Conservation (phyloP, 2,329 filamentous ascomycete species). For the Verruconis gallopava region DNA sequence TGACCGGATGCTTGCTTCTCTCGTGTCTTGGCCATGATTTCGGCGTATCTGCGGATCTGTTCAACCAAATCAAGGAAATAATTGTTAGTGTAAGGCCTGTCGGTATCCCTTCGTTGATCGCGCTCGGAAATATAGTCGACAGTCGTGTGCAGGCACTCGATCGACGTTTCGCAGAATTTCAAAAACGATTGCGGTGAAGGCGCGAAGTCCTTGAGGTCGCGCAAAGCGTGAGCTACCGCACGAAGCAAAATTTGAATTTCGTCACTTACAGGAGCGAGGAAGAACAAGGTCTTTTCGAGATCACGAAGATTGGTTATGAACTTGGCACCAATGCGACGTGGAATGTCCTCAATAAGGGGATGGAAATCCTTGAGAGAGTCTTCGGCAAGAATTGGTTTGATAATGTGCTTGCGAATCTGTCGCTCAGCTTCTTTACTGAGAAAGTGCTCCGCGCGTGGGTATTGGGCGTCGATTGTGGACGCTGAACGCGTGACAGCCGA, state of each 20-base stretch:
- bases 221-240: constrained; percentile 52
- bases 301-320: constrained; percentile 86
- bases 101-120: constrained; percentile 71
- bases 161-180: constrained; percentile 79
- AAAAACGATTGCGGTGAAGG: constrained; percentile 62
- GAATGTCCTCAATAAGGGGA: constrained; percentile 64
- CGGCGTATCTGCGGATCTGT: constrained; percentile 82
- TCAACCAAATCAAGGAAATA: constrained; percentile 96
- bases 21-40: constrained; percentile 65
- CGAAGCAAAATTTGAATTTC: constrained; percentile 39
- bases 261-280: constrained; percentile 82
- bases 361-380: constrained; percentile 66
- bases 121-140: constrained; percentile 74
- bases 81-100: constrained; percentile 85
- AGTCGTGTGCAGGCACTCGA: constrained; percentile 80
- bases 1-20: constrained; percentile 49
- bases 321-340: constrained; percentile 65
- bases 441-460: constrained; percentile 34
- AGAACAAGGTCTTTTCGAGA: constrained; percentile 84
- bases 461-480: constrained; percentile 23
- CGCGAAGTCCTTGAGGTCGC: constrained; percentile 57
- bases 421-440: constrained; percentile 58
- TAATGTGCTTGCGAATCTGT: constrained; percentile 67
- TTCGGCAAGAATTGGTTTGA: constrained; percentile 63
- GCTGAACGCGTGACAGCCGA: constrained; percentile 33